Evolutionary conservation across 805 yeast genomes (phyloP), one percentile per base, ranked within the genome.

Genomic region (Priceomyces castillae): DNA sequence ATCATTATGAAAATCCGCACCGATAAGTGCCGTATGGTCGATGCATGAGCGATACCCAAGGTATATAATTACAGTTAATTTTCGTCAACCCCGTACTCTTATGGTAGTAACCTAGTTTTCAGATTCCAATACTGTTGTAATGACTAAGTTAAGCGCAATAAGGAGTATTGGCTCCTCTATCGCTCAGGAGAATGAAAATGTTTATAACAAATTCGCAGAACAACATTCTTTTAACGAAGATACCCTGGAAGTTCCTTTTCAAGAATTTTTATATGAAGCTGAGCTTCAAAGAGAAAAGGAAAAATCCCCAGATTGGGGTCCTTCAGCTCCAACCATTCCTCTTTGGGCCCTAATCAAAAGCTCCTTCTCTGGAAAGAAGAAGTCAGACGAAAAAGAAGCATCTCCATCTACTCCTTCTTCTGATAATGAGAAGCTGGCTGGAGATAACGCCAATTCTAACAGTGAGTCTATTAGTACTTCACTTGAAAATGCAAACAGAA

Each of bases 401-500:
- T 10, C n/a, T 20, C 6, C 12, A 34, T 10, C 3, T 34, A n/a
- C 18, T 6, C 15, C 15, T n/a, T 6, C 12, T 28, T 4, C n/a
- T 25, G 33, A 12, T 9, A 34, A 14, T 14, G 44, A 42, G 10
- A 42, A 42, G 26, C n/a, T 3, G 15, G 31, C 10, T 11, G 15
- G 30, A 37, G 40, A 35, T 10, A 18, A 30, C 7, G 20, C 28
- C 3, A 22, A 35, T n/a, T n/a, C 22, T 14, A 30, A 28, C 3
- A n/a, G 35, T n/a, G 40, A 30, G 12, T 23, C 39, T 5, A n/a
- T 34, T 14, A 18, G 19, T 7, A 26, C 25, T 1, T 31, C 40
- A 12, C n/a, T 30, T 11, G 40, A 36, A 22, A 44, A 44, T 31
- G 47, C 47, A 1, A 44, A 44, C 23, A 44, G 47, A 26, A 36